A percentile compares a stretch with the other conserved stretches of the same genome.
Evolutionary conservation across 2,329 filamentous ascomycete genomes (phyloP).

Genomic region (Pyricularia pennisetigena): DNA sequence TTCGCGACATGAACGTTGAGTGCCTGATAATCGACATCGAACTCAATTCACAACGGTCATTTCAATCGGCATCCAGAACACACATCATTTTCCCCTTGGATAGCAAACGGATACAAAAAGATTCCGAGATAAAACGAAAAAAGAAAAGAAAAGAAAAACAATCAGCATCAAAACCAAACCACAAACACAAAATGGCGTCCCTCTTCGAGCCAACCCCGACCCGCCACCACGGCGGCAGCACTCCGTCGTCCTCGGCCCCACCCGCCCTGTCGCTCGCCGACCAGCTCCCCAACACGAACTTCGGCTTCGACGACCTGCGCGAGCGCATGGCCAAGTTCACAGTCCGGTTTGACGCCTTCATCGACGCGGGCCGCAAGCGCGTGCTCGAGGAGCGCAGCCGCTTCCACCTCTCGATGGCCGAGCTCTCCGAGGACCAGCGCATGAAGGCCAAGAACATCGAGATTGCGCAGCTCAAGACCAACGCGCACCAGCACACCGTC

Average conservation of each 20-base stretch:
- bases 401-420: constrained; percentile 82
- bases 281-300: constrained; percentile 80
- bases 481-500: constrained; percentile 63
- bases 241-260: constrained; percentile 49
- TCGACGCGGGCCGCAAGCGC: constrained; percentile 80
- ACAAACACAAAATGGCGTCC: constrained; percentile 34
- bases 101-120: too few species aligned
- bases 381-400: constrained; percentile 90
- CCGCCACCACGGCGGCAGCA: constrained; percentile 41
- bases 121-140: background rate
- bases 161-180: background rate
- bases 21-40: background rate
- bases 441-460: constrained; percentile 85
- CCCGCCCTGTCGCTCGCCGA: constrained; percentile 58
- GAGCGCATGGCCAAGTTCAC: constrained; percentile 94
- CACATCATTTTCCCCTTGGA: too few species aligned
- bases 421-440: constrained; percentile 81
- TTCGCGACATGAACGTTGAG: background rate
- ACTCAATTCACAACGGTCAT: background rate
- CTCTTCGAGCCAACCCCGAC: constrained; percentile 60
- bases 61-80: background rate
- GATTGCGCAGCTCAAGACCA: constrained; percentile 63
- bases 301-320: constrained; percentile 91
- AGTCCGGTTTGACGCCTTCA: constrained; percentile 82
- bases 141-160: too few species aligned